phyloP scores from a whole-genome alignment of 192 early-diverging fungal genomes.

The Entophlyctis luteolus region DNA sequence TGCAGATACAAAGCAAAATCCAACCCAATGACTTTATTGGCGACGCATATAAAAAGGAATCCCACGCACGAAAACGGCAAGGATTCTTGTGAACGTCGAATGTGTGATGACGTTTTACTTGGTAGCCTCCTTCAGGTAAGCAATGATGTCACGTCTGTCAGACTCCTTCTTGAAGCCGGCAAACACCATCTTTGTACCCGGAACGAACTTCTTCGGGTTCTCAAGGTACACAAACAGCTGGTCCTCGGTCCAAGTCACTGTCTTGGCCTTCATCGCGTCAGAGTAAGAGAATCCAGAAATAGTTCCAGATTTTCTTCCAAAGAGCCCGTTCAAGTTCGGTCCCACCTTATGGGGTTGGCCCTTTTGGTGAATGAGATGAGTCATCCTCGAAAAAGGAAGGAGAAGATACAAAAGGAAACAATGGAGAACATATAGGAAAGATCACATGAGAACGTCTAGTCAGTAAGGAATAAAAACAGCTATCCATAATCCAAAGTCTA shows the following conservation, averaged over 20 bases:
- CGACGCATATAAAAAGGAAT: too few species aligned
- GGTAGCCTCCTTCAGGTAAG: slow-evolving; percentile 81
- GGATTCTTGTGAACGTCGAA: too few species aligned
- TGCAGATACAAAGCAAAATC: too few species aligned
- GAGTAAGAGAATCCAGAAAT: slow-evolving; percentile 89
- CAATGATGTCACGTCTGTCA: slow-evolving; percentile 74
- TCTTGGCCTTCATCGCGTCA: slow-evolving; percentile 82
- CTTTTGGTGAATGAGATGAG: slow-evolving; percentile 35
- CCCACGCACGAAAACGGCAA: too few species aligned
- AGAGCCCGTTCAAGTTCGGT: slow-evolving; percentile 91
- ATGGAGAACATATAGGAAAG: slow-evolving; percentile 13
- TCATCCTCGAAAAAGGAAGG: too few species aligned
- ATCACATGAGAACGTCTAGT: neutral
- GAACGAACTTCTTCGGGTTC: slow-evolving; percentile 94
- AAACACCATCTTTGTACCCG: slow-evolving; percentile 98
- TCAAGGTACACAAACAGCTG: slow-evolving; percentile 92
- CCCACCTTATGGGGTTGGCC: slow-evolving; percentile 90
- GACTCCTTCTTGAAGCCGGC: slow-evolving; percentile 79
- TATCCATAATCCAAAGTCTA: too few species aligned
- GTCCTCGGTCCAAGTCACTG: slow-evolving; percentile 81
- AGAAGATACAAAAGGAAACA: slow-evolving; percentile 4
- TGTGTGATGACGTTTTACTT: slow-evolving; percentile 32
- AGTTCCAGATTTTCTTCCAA: slow-evolving; percentile 83
- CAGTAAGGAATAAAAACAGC: too few species aligned
- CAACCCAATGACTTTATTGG: too few species aligned